Percentiles rank a stretch among this genome's conserved stretches.
Conservation (phyloP, 2,329 filamentous ascomycete species). For the Ascochyta clinopodiicola region DNA sequence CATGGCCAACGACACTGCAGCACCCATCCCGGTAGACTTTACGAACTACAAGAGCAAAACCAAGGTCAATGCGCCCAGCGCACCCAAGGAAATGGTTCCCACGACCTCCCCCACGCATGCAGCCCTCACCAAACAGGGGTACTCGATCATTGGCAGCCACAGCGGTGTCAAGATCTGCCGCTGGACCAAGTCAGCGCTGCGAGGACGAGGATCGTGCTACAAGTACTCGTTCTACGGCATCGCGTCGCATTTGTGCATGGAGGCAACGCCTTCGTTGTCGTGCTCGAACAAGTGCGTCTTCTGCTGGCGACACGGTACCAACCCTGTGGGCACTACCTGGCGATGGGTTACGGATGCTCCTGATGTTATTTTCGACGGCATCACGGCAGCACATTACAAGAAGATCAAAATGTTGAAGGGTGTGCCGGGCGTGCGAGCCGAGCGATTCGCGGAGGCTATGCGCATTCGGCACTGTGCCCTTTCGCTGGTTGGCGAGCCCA, state of each 20-base stretch:
- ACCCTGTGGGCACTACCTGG: constrained; percentile 96
- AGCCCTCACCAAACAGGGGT: constrained; percentile 93
- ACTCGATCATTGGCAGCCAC: constrained; percentile 92
- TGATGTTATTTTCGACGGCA: constrained; percentile 85
- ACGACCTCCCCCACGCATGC: constrained; percentile 86
- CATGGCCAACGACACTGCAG: constrained; percentile 58
- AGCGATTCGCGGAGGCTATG: constrained; percentile 92
- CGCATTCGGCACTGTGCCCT: constrained; percentile 91
- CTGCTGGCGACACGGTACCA: constrained; percentile 98
- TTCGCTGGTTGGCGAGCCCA: constrained; percentile 93
- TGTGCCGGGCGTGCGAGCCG: constrained; percentile 88
- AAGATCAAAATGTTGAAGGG: constrained; percentile 98
- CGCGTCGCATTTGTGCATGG: constrained; percentile 96
- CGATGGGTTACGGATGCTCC: constrained; percentile 94
- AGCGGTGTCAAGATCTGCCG: constrained; percentile 97
- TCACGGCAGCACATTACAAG: constrained; percentile 90
- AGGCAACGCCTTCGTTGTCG: constrained; percentile 91
- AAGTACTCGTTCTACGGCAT: constrained; percentile 99
- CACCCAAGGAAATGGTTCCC: constrained; percentile 89
- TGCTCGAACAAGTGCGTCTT: constrained; percentile 99
- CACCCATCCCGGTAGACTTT: constrained; percentile 81
- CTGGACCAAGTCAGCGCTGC: constrained; percentile 96
- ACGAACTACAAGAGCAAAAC: constrained; percentile 70
- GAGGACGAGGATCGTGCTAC: constrained; percentile 94
- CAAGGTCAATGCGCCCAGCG: constrained; percentile 55